Base-by-base conservation (phyloP, 768 basidiomycete genomes). In the Cyathus striatus region DNA sequence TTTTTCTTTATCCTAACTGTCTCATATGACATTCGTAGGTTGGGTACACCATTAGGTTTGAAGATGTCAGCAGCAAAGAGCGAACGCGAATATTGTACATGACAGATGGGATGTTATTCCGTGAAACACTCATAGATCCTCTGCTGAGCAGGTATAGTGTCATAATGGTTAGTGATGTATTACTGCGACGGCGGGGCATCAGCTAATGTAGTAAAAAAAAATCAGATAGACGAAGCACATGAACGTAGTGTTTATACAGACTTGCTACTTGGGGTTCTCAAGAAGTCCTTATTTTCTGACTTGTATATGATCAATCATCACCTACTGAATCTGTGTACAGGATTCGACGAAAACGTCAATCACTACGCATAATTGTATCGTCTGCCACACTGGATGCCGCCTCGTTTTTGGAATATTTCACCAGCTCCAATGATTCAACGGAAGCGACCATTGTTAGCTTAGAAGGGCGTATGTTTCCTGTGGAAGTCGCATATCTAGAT, bases 21-120 rank as follows among this genome's bases (percentile, higher is more conserved):
- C 18, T 41, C 17, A 40, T 16, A 41, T 16, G n/a, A 5, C 18
- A 35, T 32, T 39, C 44, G 18, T 46, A 96, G 92, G 94, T 99
- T 51, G 96, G 96, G 5, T 99, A 99, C 59, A 89, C 89, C 5
- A 97, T 99, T 49, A 84, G 96, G 6, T 98, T 98, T 48, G 96
- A 99, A 60, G 91, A 96, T 52, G 81, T 95, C 41, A 89, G 85
- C 54, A 78, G 78, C 57, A 90, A 88, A 53, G 78, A 86, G 22
- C 72, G 79, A 41, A 98, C 96, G 1, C 77, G 90, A 21, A 90
- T 99, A 60, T 75, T 92, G 32, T 99, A 98, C 62, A 78, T 98
- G 79, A 99, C 96, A 23, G 96, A 99, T 60, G 96, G 96, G 35
- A 94, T 98, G 83, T 81, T 99, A 26, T 97, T 98, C 60, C 80